phyloP scores from a whole-genome alignment of 306 rosid species.

The Pachyrhizus erosus region DNA sequence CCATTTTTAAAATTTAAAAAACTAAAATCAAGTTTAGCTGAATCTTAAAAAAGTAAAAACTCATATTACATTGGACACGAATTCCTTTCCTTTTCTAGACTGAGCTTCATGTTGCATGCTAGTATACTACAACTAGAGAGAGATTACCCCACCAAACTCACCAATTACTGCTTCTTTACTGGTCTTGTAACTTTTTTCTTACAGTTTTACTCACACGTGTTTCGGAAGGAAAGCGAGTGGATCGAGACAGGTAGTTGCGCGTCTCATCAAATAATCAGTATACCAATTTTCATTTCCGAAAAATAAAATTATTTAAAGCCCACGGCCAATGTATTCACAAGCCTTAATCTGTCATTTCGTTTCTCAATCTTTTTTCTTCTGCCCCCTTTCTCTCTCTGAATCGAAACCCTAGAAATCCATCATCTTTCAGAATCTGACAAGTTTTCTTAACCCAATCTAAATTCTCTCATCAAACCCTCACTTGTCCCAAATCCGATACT shows the following conservation, averaged over 20 bases:
- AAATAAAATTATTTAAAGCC: slow-evolving; percentile 28
- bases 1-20: too few species aligned
- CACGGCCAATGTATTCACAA: neutral
- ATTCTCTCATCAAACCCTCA: slow-evolving; percentile 51
- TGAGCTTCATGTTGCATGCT: too few species aligned
- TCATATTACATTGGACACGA: too few species aligned
- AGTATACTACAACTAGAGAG: too few species aligned
- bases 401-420: slow-evolving; percentile 50
- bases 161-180: too few species aligned
- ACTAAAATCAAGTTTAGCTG: too few species aligned
- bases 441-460: slow-evolving; percentile 43
- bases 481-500: slow-evolving; percentile 19
- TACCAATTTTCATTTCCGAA: neutral
- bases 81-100: too few species aligned
- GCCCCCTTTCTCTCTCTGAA: neutral
- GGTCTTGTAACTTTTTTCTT: neutral
- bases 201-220: neutral
- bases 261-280: slow-evolving; percentile 16
- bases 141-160: too few species aligned
- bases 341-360: slow-evolving; percentile 43
- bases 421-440: slow-evolving; percentile 38
- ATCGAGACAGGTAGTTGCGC: slow-evolving; percentile 28
- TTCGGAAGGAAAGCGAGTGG: neutral
- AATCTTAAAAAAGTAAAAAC: too few species aligned
- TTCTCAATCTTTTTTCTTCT: neutral